Evolutionary conservation across 2,329 filamentous ascomycete genomes (phyloP).

Genomic region (Daldinia sp.): DNA sequence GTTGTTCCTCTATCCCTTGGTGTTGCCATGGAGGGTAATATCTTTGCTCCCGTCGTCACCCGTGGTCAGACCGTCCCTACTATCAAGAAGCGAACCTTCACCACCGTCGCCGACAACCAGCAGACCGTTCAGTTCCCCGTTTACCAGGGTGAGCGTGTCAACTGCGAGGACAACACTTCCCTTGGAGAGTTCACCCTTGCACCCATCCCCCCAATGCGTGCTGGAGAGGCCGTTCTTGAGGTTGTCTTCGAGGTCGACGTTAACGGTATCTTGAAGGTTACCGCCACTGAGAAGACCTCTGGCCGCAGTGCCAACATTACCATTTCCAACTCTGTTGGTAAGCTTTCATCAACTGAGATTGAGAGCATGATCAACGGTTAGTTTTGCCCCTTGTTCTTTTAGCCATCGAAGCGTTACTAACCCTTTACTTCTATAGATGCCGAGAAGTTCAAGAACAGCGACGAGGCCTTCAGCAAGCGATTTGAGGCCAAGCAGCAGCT

Average conservation of each 20-base stretch:
- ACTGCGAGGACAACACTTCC: slow-evolving; percentile 98
- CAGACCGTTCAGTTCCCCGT: slow-evolving; percentile 90
- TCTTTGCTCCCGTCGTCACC: slow-evolving; percentile 92
- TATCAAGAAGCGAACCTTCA: slow-evolving; percentile 86
- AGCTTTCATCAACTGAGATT: slow-evolving; percentile 93
- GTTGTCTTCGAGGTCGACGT: slow-evolving; percentile 99
- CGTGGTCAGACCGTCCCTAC: slow-evolving; percentile 79
- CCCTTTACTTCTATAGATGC: slow-evolving; percentile 66
- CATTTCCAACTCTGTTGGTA: slow-evolving; percentile 99
- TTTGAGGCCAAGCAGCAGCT: slow-evolving; percentile 99
- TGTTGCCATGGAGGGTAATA: slow-evolving; percentile 99
- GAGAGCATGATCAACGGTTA: slow-evolving; percentile 94
- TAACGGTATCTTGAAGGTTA: slow-evolving; percentile 99
- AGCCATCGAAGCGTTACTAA: slow-evolving; percentile 25
- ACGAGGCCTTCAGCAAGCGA: slow-evolving; percentile 99
- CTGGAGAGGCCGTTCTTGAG: slow-evolving; percentile 95
- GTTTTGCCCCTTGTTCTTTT: slow-evolving; percentile 36
- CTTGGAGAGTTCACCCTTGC: slow-evolving; percentile 97
- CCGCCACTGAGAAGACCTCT: slow-evolving; percentile 97
- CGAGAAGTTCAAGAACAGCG: slow-evolving; percentile 97
- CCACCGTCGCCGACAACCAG: slow-evolving; percentile 81
- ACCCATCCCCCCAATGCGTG: slow-evolving; percentile 86
- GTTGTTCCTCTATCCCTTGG: slow-evolving; percentile 95
- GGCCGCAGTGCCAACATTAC: slow-evolving; percentile 99
- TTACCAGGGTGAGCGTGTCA: slow-evolving; percentile 95